These are phyloP conservation scores for Neoboletus subvelutipes DNA, from an alignment of 768 basidiomycete genomes.

Conservation along the genomic window DNA sequence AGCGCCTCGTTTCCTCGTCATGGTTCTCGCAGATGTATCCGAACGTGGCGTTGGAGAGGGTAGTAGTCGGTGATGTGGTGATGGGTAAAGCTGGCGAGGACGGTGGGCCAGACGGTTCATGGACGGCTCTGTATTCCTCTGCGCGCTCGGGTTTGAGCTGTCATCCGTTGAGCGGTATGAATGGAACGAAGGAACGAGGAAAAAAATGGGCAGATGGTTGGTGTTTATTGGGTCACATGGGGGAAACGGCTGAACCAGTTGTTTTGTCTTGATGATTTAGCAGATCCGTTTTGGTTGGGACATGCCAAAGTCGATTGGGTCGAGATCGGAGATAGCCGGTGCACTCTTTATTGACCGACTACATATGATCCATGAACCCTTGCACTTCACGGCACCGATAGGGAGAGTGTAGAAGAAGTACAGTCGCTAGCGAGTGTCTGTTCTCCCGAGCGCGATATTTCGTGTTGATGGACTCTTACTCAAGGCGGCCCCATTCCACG, in stretches of 20 bases:
- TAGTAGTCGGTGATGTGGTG: constrained; percentile 75
- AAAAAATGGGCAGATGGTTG: no score
- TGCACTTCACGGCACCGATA: constrained; percentile 37
- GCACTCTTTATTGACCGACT: no score
- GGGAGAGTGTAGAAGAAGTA: constrained; percentile 59
- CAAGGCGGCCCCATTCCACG: constrained; percentile 45
- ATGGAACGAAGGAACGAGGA: no score
- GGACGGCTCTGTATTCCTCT: constrained; percentile 56
- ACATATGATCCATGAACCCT: constrained; percentile 44
- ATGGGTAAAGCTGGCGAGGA: constrained; percentile 58
- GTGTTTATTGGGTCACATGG: no score
- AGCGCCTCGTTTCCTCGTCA: constrained; percentile 61
- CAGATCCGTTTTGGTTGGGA: constrained; percentile 54
- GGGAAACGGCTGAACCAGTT: background rate
- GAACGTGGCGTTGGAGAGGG: constrained; percentile 64
- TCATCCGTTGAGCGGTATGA: background rate
- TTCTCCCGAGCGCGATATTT: background rate
- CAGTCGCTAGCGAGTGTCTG: constrained; percentile 60
- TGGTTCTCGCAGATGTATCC: constrained; percentile 70
- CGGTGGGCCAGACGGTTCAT: constrained; percentile 66
- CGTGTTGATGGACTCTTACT: background rate
- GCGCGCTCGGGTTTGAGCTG: constrained; percentile 55
- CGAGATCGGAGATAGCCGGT: no score
- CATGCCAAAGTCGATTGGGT: background rate
- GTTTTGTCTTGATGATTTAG: constrained; percentile 66